These are phyloP conservation scores for Candida lessepsii DNA, from an alignment of 805 yeast species.

Conservation along the genomic window DNA sequence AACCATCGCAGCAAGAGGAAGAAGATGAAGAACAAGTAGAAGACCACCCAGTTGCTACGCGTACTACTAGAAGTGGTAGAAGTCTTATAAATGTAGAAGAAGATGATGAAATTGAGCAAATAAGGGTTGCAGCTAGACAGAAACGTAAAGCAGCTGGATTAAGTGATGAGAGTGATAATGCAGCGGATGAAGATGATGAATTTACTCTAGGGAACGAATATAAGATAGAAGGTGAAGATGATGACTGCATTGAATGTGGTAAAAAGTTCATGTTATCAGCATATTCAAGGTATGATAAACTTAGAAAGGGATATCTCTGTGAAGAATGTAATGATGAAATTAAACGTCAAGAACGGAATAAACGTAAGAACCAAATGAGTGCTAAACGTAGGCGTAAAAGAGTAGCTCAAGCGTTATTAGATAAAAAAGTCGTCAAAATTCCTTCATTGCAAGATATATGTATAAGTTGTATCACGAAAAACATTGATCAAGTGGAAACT, in stretches of 20 bases:
- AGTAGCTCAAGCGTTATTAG: constrained; percentile 80
- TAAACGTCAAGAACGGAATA: constrained; percentile 42
- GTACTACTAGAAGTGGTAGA: constrained; percentile 4
- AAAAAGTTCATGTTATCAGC: constrained; percentile 59
- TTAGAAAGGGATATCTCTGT: constrained; percentile 64
- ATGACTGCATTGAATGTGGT: constrained; percentile 63
- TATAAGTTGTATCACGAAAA: constrained; percentile 60
- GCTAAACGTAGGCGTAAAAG: constrained; percentile 75
- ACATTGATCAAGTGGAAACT: constrained; percentile 72
- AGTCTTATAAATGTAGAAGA: constrained; percentile 7
- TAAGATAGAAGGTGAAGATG: constrained; percentile 50
- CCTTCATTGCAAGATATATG: constrained; percentile 83
- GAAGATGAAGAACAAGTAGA: constrained; percentile 1
- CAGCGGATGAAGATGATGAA: constrained; percentile 21
- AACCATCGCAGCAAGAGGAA: not conserved
- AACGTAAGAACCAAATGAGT: constrained; percentile 52
- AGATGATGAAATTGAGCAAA: constrained; percentile 22
- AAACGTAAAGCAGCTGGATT: constrained; percentile 28
- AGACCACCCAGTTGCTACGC: not conserved
- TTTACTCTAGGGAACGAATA: constrained; percentile 15
- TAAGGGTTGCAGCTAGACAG: constrained; percentile 31
- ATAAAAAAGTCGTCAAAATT: constrained; percentile 58
- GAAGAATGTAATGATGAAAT: constrained; percentile 51
- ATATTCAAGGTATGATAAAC: constrained; percentile 55
- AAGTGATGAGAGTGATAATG: constrained; percentile 2